phyloP scores from a whole-genome alignment of 2,329 filamentous ascomycete species.

The Mycocentrospora acerina region DNA sequence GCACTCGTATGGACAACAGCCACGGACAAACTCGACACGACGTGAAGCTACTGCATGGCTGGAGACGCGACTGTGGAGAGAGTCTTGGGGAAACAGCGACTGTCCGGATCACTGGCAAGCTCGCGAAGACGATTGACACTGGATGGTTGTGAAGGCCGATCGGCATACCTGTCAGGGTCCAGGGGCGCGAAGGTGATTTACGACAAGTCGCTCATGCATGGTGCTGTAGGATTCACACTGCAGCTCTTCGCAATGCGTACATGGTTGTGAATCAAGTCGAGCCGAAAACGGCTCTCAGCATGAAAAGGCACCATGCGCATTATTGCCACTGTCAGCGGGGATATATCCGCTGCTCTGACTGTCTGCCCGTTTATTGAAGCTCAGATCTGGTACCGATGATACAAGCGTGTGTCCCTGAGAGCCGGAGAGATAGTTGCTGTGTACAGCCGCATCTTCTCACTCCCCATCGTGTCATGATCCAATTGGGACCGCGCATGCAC shows the following conservation, averaged over 20 bases:
- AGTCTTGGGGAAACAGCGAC: background rate
- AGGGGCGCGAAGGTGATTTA: slow-evolving; percentile 8
- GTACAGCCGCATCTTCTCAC: no score
- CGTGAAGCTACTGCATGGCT: background rate
- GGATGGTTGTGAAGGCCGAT: no score
- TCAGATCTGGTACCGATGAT: slow-evolving; percentile 2
- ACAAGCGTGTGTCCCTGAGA: no score
- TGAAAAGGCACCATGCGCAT: slow-evolving; percentile 14
- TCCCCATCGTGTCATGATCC: no score
- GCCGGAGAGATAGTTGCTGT: slow-evolving; percentile 4
- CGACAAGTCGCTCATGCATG: slow-evolving; percentile 26
- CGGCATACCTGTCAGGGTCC: background rate
- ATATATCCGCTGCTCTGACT: slow-evolving; percentile 9
- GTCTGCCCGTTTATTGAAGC: slow-evolving; percentile 9
- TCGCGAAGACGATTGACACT: no score
- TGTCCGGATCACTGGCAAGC: no score
- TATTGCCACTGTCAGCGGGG: slow-evolving; percentile 26
- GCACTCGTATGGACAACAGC: no score
- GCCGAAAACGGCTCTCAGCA: slow-evolving; percentile 25
- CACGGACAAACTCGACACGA: no score
- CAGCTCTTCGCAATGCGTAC: slow-evolving; percentile 30
- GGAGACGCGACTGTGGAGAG: background rate
- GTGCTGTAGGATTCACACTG: slow-evolving; percentile 29
- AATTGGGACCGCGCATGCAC: no score
- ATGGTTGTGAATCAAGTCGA: slow-evolving; percentile 29